Conservation (phyloP, 2,329 filamentous ascomycete genomes). For the Fusarium nelsonii region DNA sequence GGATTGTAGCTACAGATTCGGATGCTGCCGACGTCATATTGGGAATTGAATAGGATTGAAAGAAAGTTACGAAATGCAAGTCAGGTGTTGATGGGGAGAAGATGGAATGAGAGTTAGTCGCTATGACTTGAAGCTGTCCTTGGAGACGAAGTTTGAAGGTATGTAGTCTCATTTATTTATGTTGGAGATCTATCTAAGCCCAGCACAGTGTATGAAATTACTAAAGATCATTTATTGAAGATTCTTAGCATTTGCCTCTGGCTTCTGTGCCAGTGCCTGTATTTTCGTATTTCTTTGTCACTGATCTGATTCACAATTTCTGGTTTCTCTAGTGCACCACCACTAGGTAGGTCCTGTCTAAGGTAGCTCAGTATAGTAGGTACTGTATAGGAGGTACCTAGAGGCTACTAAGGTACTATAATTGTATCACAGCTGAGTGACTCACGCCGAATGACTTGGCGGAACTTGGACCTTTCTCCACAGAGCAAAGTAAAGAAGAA, state of each 20-base stretch:
- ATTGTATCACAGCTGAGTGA: slow-evolving; percentile 32
- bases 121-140: background rate
- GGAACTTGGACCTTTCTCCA: background rate
- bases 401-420: background rate
- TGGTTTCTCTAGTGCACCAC: slow-evolving; percentile 3
- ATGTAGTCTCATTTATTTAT: background rate
- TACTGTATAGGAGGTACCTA: no score
- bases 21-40: slow-evolving; percentile 63
- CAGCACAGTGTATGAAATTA: background rate
- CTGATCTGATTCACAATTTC: background rate
- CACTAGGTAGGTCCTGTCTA: background rate
- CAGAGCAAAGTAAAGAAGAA: background rate
- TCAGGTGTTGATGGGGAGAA: background rate
- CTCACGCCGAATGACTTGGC: slow-evolving; percentile 45
- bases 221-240: no score
- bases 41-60: background rate
- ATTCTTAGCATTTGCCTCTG: background rate
- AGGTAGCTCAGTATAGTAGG: no score
- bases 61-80: background rate
- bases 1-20: slow-evolving; percentile 65
- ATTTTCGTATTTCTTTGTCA: slow-evolving; percentile 2
- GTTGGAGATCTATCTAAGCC: background rate
- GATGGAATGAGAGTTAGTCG: background rate
- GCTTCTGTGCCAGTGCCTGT: no score
- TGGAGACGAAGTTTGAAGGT: slow-evolving; percentile 5